Evolutionary conservation across 1,284 basidiomycete species (phyloP).

Genomic region (Fomes fomentarius): DNA sequence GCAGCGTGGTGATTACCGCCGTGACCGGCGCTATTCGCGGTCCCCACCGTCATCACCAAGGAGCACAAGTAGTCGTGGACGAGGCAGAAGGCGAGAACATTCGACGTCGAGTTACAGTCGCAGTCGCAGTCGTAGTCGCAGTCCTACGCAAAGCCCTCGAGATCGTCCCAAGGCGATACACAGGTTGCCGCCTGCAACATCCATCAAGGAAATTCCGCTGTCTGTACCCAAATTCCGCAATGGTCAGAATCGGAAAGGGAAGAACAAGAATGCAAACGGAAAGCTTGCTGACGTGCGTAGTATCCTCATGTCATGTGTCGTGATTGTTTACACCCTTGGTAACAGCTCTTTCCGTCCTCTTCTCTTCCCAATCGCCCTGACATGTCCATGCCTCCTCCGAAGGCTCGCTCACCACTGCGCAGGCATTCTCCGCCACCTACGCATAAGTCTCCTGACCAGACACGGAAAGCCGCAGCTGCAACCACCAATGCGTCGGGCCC

Average conservation of each 20-base stretch:
- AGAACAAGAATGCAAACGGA: slow-evolving; percentile 22
- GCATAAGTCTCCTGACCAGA: slow-evolving; percentile 8
- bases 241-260: slow-evolving; percentile 23
- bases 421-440: slow-evolving; percentile 12
- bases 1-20: slow-evolving; percentile 24
- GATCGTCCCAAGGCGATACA: slow-evolving; percentile 59
- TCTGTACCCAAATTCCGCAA: slow-evolving; percentile 29
- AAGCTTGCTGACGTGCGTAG: slow-evolving; percentile 25
- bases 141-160: slow-evolving; percentile 53
- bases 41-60: slow-evolving; percentile 30
- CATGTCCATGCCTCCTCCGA: slow-evolving; percentile 22
- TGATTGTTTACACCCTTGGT: not conserved
- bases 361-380: slow-evolving; percentile 19
- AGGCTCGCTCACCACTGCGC: slow-evolving; percentile 9
- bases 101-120: slow-evolving; percentile 37
- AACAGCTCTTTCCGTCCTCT: slow-evolving; percentile 15
- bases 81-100: slow-evolving; percentile 33
- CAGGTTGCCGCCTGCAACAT: slow-evolving; percentile 58
- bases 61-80: slow-evolving; percentile 31
- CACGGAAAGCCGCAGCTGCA: slow-evolving; percentile 2
- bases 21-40: slow-evolving; percentile 26
- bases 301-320: not conserved
- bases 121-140: slow-evolving; percentile 53
- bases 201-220: slow-evolving; percentile 42
- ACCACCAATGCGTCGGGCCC: slow-evolving; percentile 12